Percentiles rank a stretch among this genome's conserved stretches.
phyloP scores from a whole-genome alignment of 2,329 filamentous ascomycete genomes.

The Ophiostoma australiae region DNA sequence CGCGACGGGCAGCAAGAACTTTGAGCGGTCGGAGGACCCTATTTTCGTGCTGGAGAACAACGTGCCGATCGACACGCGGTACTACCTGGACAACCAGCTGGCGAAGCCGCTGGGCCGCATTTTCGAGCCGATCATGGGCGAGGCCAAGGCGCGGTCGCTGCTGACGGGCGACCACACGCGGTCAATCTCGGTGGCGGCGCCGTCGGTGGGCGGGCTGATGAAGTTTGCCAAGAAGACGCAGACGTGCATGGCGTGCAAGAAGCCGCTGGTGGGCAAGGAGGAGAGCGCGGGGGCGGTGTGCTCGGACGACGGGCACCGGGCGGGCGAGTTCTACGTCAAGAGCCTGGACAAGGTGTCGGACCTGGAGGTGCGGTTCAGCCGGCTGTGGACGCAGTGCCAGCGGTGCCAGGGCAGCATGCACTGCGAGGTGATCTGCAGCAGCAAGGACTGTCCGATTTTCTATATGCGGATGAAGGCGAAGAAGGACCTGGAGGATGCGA shows the following conservation, averaged over 20 bases:
- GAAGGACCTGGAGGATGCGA: constrained; percentile 94
- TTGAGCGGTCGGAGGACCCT: constrained; percentile 94
- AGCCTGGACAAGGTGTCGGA: constrained; percentile 84
- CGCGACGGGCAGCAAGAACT: constrained; percentile 83
- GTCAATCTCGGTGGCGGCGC: constrained; percentile 87
- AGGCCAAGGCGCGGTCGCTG: constrained; percentile 73
- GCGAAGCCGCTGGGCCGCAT: constrained; percentile 91
- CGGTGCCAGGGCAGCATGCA: constrained; percentile 97
- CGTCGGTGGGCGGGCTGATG: constrained; percentile 90
- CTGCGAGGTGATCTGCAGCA: constrained; percentile 95
- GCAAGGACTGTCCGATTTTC: constrained; percentile 96
- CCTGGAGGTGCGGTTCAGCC: constrained; percentile 84
- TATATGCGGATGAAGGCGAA: constrained; percentile 99
- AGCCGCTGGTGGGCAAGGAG: constrained; percentile 73
- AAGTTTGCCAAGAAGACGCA: constrained; percentile 97
- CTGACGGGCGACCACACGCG: constrained; percentile 91
- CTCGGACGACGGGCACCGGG: constrained; percentile 72
- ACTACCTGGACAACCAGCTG: constrained; percentile 97
- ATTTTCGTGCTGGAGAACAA: constrained; percentile 98
- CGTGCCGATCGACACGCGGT: constrained; percentile 94
- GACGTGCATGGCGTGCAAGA: constrained; percentile 99
- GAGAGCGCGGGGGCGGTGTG: constrained; percentile 78
- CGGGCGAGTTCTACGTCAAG: constrained; percentile 91
- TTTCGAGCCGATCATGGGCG: constrained; percentile 94
- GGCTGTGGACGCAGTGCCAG: constrained; percentile 97